Evolutionary conservation across 73 alveolate species (phyloP).

Genomic region (Stentor coeruleus): DNA sequence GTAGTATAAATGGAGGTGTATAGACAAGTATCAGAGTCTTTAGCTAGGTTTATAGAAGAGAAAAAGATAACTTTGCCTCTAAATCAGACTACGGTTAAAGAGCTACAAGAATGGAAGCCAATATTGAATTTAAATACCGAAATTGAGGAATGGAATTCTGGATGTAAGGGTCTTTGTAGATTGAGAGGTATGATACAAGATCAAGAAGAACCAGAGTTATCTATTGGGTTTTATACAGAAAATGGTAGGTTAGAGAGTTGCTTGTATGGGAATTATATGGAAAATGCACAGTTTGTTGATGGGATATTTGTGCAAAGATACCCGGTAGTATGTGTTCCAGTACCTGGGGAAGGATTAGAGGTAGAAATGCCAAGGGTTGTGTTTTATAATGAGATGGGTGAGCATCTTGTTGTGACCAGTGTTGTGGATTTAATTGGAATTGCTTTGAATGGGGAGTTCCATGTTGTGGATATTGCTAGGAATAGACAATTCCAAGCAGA

Average conservation of each 20-base stretch:
- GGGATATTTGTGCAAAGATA: neutral
- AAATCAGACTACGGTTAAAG: no score
- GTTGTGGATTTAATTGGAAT: neutral
- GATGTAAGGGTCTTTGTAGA: neutral
- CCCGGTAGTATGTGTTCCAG: neutral
- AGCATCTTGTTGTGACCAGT: neutral
- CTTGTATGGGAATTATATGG: neutral
- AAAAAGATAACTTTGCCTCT: no score
- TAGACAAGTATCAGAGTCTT: no score
- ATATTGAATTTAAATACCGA: no score
- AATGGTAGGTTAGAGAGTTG: neutral
- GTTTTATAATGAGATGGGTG: neutral
- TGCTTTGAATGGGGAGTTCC: neutral
- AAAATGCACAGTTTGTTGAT: neutral
- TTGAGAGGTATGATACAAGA: constrained; percentile 10
- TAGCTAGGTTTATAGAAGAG: no score
- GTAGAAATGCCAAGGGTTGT: constrained; percentile 14
- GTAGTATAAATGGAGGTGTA: no score
- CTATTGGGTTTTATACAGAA: neutral
- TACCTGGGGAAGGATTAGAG: neutral
- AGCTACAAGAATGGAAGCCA: no score
- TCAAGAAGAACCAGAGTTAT: constrained; percentile 11
- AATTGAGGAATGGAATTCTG: no score
- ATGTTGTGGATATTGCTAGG: no score
- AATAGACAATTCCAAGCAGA: no score